A percentile compares a stretch with the other conserved stretches of the same genome.
phyloP scores from a whole-genome alignment of 2,329 filamentous ascomycete species.

The Sordariomycetes sp. region DNA sequence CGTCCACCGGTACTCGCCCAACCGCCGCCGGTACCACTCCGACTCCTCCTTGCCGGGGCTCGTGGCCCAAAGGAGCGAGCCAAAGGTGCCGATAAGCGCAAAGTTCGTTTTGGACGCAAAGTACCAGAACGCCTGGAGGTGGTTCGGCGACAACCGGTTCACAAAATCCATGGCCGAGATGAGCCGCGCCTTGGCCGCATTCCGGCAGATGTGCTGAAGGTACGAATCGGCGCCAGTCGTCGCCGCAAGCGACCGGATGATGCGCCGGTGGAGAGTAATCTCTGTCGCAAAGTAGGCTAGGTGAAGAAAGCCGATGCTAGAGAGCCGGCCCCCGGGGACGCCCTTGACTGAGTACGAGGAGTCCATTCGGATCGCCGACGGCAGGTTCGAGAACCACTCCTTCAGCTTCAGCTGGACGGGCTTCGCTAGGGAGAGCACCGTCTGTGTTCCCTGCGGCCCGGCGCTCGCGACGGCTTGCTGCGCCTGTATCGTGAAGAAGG shows the following conservation, averaged over 20 bases:
- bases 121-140: constrained; percentile 89
- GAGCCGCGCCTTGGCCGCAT: constrained; percentile 83
- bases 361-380: constrained; percentile 55
- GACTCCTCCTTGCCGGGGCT: constrained; percentile 80
- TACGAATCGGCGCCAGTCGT: constrained; percentile 55
- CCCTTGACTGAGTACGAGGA: constrained; percentile 29
- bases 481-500: constrained; percentile 72
- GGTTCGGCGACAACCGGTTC: constrained; percentile 76
- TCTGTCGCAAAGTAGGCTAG: constrained; percentile 90
- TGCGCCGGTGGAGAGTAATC: constrained; percentile 84
- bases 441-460: constrained; percentile 57
- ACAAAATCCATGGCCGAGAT: constrained; percentile 98
- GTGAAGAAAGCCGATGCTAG: constrained; percentile 68
- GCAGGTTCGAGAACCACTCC: constrained; percentile 70
- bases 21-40: constrained; percentile 77
- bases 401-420: constrained; percentile 75
- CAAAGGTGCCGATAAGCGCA: constrained; percentile 89
- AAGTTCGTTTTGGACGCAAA: constrained; percentile 85
- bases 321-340: constrained; percentile 33
- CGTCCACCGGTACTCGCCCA: constrained; percentile 92
- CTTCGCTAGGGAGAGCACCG: constrained; percentile 67
- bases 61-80: constrained; percentile 80
- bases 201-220: constrained; percentile 83
- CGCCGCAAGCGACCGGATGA: constrained; percentile 64
- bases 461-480: constrained; percentile 57